Evolutionary conservation across 2,329 filamentous ascomycete species (phyloP).

Genomic region (Ophiosphaerella korrae): DNA sequence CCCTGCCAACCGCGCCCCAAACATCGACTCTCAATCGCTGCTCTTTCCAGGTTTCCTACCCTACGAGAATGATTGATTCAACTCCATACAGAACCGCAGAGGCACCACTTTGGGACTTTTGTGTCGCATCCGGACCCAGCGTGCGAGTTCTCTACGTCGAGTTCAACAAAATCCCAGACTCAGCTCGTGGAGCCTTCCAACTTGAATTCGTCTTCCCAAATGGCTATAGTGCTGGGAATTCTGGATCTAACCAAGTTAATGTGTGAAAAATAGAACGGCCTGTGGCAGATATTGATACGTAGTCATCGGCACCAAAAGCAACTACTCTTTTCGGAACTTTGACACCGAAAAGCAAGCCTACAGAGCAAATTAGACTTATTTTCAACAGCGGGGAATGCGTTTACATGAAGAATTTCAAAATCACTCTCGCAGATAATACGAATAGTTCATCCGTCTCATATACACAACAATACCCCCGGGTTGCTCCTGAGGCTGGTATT

Average conservation of each 20-base stretch:
- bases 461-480: neutral
- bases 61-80: neutral
- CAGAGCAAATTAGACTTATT: neutral
- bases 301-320: neutral
- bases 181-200: neutral
- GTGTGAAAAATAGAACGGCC: slow-evolving; percentile 1
- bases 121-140: neutral
- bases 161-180: neutral
- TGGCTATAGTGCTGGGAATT: neutral
- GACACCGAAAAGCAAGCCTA: slow-evolving; percentile 1
- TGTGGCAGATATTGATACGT: neutral
- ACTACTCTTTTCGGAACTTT: slow-evolving; percentile 1
- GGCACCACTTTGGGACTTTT: neutral
- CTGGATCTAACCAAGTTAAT: neutral
- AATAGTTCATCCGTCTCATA: neutral
- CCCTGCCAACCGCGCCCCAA: neutral
- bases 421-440: slow-evolving; percentile 4
- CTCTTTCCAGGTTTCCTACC: neutral
- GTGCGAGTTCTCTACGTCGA: neutral
- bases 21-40: no score
- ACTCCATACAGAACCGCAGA: neutral
- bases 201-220: neutral
- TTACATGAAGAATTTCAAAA: slow-evolving; percentile 6
- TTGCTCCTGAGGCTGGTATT: neutral
- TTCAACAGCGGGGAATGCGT: neutral